Evolutionary conservation across 108 stramenopile genomes (phyloP).

Genomic region (Licmophora abbreviata): DNA sequence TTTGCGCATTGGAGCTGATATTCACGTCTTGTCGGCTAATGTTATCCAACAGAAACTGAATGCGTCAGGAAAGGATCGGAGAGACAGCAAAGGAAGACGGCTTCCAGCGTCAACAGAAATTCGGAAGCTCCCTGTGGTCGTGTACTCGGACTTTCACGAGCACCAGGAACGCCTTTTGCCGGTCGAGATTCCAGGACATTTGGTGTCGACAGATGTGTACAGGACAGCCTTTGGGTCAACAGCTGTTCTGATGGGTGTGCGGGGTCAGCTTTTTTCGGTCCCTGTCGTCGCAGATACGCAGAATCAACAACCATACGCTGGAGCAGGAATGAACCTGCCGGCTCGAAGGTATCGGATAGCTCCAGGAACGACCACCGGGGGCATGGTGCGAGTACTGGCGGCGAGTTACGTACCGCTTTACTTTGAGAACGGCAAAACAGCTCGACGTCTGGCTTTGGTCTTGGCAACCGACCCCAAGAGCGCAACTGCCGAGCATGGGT

Average conservation of each 20-base stretch:
- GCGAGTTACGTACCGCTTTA: conserved; percentile 36
- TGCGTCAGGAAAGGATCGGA: not conserved
- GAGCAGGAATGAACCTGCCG: conserved; percentile 47
- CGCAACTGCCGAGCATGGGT: conserved; percentile 61
- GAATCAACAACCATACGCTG: conserved; percentile 18
- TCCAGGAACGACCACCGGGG: conserved; percentile 49
- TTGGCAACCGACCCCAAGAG: conserved; percentile 63
- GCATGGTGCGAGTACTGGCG: conserved; percentile 37
- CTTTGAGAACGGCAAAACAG: conserved; percentile 9
- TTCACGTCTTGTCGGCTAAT: conserved; percentile 28
- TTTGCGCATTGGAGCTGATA: conserved; percentile 57
- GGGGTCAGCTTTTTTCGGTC: conserved; percentile 56
- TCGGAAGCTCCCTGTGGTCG: conserved; percentile 36
- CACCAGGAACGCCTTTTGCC: conserved; percentile 53
- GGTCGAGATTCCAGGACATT: conserved; percentile 14
- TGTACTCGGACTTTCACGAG: conserved; percentile 57
- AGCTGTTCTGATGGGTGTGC: conserved; percentile 34
- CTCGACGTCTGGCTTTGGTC: conserved; percentile 39
- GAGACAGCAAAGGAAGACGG: not conserved
- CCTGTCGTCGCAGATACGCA: conserved; percentile 30
- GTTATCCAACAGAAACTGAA: conserved; percentile 10
- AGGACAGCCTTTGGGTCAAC: conserved; percentile 32
- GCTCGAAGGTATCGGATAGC: conserved; percentile 50
- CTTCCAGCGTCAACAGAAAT: conserved; percentile 10
- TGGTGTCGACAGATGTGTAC: conserved; percentile 33